phyloP scores from a whole-genome alignment of 306 rosid species.

The Quercus aquifolioides region DNA sequence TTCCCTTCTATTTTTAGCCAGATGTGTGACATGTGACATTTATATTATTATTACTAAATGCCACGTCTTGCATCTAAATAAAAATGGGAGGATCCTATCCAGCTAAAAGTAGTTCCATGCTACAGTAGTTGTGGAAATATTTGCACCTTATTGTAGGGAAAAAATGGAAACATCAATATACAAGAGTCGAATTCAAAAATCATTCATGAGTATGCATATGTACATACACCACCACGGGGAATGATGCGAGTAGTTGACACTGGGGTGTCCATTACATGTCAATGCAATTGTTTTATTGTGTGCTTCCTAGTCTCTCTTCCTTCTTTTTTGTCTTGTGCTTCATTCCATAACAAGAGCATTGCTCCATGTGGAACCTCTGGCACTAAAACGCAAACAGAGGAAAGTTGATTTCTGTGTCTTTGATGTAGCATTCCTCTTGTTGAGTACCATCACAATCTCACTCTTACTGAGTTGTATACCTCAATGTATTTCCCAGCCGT shows the following conservation, averaged over 20 bases:
- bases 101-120: background rate
- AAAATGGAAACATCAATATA: background rate
- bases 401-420: background rate
- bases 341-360: background rate
- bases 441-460: background rate
- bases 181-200: background rate
- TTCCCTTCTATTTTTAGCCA: too few species aligned
- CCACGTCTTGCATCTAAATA: too few species aligned
- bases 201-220: background rate
- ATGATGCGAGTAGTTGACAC: background rate
- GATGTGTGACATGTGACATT: too few species aligned
- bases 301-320: background rate
- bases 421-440: background rate
- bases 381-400: too few species aligned
- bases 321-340: too few species aligned
- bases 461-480: slow-evolving; percentile 18
- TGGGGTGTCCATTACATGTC: background rate
- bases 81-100: too few species aligned
- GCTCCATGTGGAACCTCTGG: background rate
- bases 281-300: background rate
- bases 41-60: too few species aligned
- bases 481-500: slow-evolving; percentile 33
- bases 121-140: background rate
- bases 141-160: background rate
- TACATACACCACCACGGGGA: background rate